Evolutionary conservation across 805 yeast genomes (phyloP), one percentile per base, ranked within the genome.

Genomic region (Millerozyma miso): DNA sequence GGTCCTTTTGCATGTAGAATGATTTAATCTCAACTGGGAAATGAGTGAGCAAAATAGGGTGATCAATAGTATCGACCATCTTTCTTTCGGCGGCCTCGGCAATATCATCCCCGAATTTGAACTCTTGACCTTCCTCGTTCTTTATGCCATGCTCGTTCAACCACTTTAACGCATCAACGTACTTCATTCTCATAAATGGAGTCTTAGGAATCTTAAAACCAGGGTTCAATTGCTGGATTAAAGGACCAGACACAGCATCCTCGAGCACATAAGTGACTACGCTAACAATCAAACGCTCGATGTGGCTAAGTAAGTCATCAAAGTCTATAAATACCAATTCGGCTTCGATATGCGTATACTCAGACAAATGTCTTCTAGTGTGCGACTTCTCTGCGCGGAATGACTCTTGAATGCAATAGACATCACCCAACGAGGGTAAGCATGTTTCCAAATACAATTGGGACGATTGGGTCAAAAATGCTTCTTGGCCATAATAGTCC

Each of bases 21-120:
- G 98, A 88, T 70, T 93, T 93, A 74, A 93, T 88, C 67, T 85
- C 97, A 40, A 88, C 88, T 41, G 99, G 99, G 91, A 93, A 93
- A 59, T 90, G 79, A 43, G 81, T 91, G 65, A 93, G 81, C 54
- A 93, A 76, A 55, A 93, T 90, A 51, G 99, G 99, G 51, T 78
- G 85, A 60, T 90, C 90, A 65, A 93, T 85, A 46, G 86, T 79
- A 65, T 93, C 99, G 29, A 96, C 88, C 99, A 93, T 93, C 69
- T 84, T 87, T 66, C 99, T 86, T 78, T 93, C 99, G 46, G 97
- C 99, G 43, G 99, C 99, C 73, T 93, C 99, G 47, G 98, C 97
- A 51, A 93, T 93, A 66, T 93, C 99, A 62, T 93, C 99, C 66
- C 99, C 99, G 55, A 93, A 93, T 69, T 85, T 80, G 83, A 91